A percentile compares a stretch with the other conserved stretches of the same genome.
Conservation (phyloP, 1,284 basidiomycete species). For the Kalmanozyma brasiliensis region DNA sequence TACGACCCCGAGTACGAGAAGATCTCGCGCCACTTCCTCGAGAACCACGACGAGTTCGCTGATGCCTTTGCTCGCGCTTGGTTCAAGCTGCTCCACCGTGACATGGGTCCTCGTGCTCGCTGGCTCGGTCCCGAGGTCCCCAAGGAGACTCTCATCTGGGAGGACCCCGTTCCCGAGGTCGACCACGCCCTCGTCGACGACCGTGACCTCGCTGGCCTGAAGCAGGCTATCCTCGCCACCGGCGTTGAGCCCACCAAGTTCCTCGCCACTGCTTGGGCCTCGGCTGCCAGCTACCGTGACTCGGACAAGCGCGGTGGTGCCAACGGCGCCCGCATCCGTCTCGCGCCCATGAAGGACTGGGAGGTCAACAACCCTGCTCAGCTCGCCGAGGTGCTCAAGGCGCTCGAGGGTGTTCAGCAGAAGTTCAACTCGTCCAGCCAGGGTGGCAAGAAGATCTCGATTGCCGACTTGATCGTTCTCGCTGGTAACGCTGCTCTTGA, state of each 20-base stretch:
- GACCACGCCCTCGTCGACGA: conserved; percentile 39
- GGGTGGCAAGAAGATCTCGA: conserved; percentile 44
- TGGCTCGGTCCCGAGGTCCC: conserved; percentile 46
- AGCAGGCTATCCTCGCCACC: conserved; percentile 39
- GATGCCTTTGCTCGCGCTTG: conserved; percentile 41
- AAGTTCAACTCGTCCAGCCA: conserved; percentile 42
- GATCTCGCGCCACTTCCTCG: conserved; percentile 37
- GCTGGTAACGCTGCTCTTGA: conserved; percentile 45
- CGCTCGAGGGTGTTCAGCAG: conserved; percentile 44
- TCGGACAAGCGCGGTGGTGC: conserved; percentile 45
- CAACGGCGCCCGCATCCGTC: conserved; percentile 41
- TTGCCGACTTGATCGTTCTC: conserved; percentile 41
- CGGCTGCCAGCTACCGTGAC: conserved; percentile 38
- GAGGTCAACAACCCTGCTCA: conserved; percentile 41
- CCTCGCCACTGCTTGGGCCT: conserved; percentile 36
- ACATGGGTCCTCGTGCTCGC: conserved; percentile 41
- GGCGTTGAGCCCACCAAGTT: conserved; percentile 43
- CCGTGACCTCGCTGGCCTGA: conserved; percentile 39
- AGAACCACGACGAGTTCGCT: conserved; percentile 37
- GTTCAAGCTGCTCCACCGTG: conserved; percentile 51
- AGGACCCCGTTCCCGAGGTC: conserved; percentile 32
- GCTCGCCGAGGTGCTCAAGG: conserved; percentile 35
- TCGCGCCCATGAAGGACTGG: conserved; percentile 48
- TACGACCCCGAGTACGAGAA: conserved; percentile 46
- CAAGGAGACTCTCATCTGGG: conserved; percentile 41